These are phyloP conservation scores for Ustilago cynodontis DNA, from an alignment of 1,284 basidiomycete genomes.

Conservation along the genomic window DNA sequence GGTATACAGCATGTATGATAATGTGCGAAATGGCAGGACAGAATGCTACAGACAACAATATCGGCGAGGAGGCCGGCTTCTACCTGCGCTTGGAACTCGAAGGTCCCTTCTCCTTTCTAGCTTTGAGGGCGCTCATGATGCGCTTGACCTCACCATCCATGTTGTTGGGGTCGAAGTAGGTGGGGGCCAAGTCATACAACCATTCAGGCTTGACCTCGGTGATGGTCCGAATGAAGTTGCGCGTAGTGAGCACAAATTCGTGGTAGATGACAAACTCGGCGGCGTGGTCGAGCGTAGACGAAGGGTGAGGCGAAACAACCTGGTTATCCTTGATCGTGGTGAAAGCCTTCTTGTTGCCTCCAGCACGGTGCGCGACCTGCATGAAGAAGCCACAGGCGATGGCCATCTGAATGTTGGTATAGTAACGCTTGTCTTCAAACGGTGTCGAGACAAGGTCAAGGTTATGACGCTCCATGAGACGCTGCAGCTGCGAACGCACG, in stretches of 20 bases:
- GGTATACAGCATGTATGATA: no score
- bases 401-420: constrained; percentile 83
- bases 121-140: constrained; percentile 57
- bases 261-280: constrained; percentile 99
- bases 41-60: not conserved
- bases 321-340: constrained; percentile 94
- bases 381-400: constrained; percentile 97
- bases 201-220: constrained; percentile 90
- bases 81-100: constrained; percentile 35
- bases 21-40: no score
- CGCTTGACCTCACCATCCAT: constrained; percentile 65
- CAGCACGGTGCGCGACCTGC: constrained; percentile 89
- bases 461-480: constrained; percentile 85
- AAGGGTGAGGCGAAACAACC: constrained; percentile 92
- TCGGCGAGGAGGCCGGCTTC: not conserved
- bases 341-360: constrained; percentile 63
- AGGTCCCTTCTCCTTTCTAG: constrained; percentile 48
- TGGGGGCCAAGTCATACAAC: constrained; percentile 84
- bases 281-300: constrained; percentile 89
- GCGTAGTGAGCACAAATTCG: constrained; percentile 91
- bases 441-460: constrained; percentile 82
- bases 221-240: constrained; percentile 84
- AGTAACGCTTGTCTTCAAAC: constrained; percentile 82
- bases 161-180: constrained; percentile 79
- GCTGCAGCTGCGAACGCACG: constrained; percentile 89